Evolutionary conservation across 352 stramenopile species (phyloP).

Genomic region (Phytophthora crassamura): DNA sequence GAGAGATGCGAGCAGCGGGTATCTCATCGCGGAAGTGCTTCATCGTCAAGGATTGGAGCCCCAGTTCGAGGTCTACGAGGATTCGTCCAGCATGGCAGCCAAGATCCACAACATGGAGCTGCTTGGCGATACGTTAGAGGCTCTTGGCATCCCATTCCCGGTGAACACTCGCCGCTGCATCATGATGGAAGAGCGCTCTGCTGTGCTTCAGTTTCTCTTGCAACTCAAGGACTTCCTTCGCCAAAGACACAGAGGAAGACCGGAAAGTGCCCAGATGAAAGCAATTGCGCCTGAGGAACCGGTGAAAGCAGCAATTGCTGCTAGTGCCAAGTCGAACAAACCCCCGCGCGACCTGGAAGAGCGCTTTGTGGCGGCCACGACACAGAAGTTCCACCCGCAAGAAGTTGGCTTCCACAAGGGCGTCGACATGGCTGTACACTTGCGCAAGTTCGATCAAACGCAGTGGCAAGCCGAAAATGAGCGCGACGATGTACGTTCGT

Average conservation of each 20-base stretch:
- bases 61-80: constrained; percentile 55
- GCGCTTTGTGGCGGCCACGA: constrained; percentile 55
- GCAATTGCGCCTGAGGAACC: constrained; percentile 4
- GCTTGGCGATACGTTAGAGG: constrained; percentile 46
- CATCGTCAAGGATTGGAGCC: constrained; percentile 55
- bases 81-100: constrained; percentile 36
- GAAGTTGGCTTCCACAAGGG: constrained; percentile 62
- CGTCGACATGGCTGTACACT: constrained; percentile 74
- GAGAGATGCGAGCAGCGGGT: constrained; percentile 72
- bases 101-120: constrained; percentile 75
- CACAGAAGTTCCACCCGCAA: constrained; percentile 49
- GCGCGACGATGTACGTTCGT: constrained; percentile 36
- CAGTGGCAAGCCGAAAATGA: constrained; percentile 68
- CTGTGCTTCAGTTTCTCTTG: constrained; percentile 63
- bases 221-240: constrained; percentile 66
- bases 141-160: constrained; percentile 48
- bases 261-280: constrained; percentile 23
- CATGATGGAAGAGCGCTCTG: constrained; percentile 70
- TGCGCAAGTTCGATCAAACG: constrained; percentile 66
- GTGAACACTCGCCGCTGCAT: constrained; percentile 54
- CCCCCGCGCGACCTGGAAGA: constrained; percentile 56
- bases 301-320: not conserved
- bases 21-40: constrained; percentile 69
- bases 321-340: constrained; percentile 11
- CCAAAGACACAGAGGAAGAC: constrained; percentile 22